Base-by-base conservation (phyloP, 2,329 filamentous ascomycete species). In the Orbilia javanica region DNA sequence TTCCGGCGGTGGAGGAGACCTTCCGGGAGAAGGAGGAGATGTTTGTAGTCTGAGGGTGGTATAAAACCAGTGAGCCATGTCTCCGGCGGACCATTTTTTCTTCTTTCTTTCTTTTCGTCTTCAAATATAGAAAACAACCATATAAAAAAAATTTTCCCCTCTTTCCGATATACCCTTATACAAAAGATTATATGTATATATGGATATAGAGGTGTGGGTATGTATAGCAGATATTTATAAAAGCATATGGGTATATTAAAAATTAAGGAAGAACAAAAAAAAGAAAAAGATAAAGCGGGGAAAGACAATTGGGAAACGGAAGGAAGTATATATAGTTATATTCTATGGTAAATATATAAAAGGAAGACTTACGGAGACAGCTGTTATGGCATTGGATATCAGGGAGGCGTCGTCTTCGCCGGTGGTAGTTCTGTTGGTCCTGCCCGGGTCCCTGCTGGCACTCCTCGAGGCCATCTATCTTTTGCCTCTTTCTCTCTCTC, bases 1-100 rank as follows among this genome's bases (percentile, higher is more conserved):
- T 94, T 82, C 90, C 93, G 71, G 96, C 96, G 20, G 96, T 98
- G 29, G 93, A 93, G 31, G 94, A 96, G 79, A 98, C 94, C 85
- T 97, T 99, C 83, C 95, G 91, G 81, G 94, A 90, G 85, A 99
- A 97, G 69, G 93, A 92, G 81, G 80, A 81, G 78, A 81, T 81
- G 80, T 81, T 81, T 81, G 80, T 80, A 80, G 79, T 80, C 79
- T 79, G 79, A 80, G 80, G 80, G 69, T 46, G 52, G 46, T 13
- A 44, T 36, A 75, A 53, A 25, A 60, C 62, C 18, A 31, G 20
- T 34, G 22, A 31, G 25, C 34, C 31, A 34, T 42, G 46, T 29
- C 48, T 34, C 18, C 29, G 48, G 44, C 50, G 27, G 53, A 69
- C 70, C 52, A 74, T 48, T 46, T 69, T 44, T 44, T 20, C 20